These are phyloP conservation scores for Limnomonas spitsbergensis DNA, from an alignment of 139 green algal genomes.

Conservation along the genomic window DNA sequence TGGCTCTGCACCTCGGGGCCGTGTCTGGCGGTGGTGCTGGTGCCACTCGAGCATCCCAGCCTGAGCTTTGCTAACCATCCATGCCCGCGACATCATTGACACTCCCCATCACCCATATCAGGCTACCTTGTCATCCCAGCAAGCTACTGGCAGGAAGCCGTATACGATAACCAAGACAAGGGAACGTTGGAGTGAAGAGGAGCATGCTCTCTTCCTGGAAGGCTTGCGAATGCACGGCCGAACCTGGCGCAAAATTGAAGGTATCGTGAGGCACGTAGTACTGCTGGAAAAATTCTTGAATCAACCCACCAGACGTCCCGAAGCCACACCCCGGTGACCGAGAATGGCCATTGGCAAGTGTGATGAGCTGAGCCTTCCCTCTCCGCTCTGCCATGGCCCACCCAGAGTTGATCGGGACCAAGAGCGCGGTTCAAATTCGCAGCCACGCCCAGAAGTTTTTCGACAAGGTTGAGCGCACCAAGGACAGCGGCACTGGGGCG, in stretches of 20 bases:
- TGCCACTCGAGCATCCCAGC: too few relatives aligned
- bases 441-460: slow-evolving; percentile 95
- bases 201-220: slow-evolving; percentile 87
- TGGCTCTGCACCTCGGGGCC: too few relatives aligned
- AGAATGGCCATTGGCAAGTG: not conserved
- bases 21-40: too few relatives aligned
- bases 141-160: slow-evolving; percentile 58
- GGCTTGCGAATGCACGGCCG: slow-evolving; percentile 75
- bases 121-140: too few relatives aligned
- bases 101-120: too few relatives aligned
- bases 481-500: slow-evolving; percentile 19
- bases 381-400: not conserved
- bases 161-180: slow-evolving; percentile 71
- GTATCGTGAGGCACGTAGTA: too few relatives aligned
- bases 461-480: slow-evolving; percentile 65
- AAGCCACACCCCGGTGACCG: not conserved
- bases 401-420: slow-evolving; percentile 88
- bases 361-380: too few relatives aligned
- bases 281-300: too few relatives aligned
- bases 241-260: slow-evolving; percentile 52
- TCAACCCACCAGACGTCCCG: too few relatives aligned
- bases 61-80: too few relatives aligned
- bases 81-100: too few relatives aligned
- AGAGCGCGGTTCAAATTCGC: slow-evolving; percentile 92
- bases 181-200: slow-evolving; percentile 83